Percentiles rank a stretch among this genome's conserved stretches.
These are phyloP conservation scores for Solanum sejunctum DNA, from an alignment of 257 asterid genomes.

Conservation along the genomic window DNA sequence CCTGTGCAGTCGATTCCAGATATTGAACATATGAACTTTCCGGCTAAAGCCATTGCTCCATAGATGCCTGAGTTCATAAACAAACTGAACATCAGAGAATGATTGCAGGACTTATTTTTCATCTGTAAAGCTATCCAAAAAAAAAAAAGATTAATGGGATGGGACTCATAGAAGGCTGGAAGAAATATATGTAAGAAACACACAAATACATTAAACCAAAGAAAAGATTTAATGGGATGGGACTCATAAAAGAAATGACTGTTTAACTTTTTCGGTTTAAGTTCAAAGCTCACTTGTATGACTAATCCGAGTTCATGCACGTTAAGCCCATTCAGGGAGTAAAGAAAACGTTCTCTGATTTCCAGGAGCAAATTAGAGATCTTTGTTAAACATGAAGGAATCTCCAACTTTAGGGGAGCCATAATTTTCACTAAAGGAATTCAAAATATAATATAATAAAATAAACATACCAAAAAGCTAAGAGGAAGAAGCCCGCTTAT, in stretches of 20 bases:
- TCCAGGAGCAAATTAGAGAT: background rate
- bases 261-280: background rate
- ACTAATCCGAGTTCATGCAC: background rate
- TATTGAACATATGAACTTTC: constrained; percentile 82
- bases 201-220: background rate
- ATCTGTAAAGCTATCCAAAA: background rate
- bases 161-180: background rate
- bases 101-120: background rate
- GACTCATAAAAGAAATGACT: background rate
- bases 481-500: background rate
- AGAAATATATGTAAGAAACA: background rate
- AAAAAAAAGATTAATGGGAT: background rate
- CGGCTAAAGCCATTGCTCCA: constrained; percentile 89
- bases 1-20: constrained; percentile 79
- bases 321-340: background rate
- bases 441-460: too few relatives aligned
- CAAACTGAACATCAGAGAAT: background rate
- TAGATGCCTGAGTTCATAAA: constrained; percentile 55
- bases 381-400: background rate
- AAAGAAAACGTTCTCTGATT: background rate
- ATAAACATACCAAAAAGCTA: too few relatives aligned
- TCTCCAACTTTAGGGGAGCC: background rate
- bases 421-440: background rate
- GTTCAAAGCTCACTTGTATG: background rate
- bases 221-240: too few relatives aligned